Evolutionary conservation across 2,329 filamentous ascomycete genomes (phyloP).

Genomic region (Pestalotiopsis sp.): DNA sequence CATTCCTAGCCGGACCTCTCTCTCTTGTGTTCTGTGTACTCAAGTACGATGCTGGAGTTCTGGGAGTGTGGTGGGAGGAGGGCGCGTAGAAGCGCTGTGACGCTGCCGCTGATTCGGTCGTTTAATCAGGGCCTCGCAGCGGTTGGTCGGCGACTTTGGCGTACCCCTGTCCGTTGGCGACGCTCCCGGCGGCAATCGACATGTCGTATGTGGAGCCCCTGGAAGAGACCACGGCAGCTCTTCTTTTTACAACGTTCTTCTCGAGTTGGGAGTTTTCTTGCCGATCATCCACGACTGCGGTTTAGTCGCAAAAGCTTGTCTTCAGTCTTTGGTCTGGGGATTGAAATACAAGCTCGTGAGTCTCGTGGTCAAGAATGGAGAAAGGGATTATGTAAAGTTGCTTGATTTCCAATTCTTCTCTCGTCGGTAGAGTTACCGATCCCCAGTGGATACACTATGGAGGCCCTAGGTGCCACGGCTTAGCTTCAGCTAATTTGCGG

Average conservation of each 20-base stretch:
- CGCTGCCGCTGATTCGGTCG: slow-evolving; percentile 11
- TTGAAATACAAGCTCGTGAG: neutral
- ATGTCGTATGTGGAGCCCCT: neutral
- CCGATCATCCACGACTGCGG: neutral
- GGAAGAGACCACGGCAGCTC: neutral
- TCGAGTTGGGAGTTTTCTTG: neutral
- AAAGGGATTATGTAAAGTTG: neutral
- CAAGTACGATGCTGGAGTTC: neutral
- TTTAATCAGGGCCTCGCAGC: slow-evolving; percentile 4
- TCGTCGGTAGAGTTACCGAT: neutral
- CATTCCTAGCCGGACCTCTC: neutral
- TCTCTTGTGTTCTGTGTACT: neutral
- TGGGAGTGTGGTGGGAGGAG: neutral
- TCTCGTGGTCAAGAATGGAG: neutral
- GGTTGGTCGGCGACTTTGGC: neutral
- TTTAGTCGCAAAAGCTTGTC: neutral
- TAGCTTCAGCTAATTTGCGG: too few relatives aligned
- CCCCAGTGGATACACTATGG: neutral
- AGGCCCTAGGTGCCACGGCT: too few relatives aligned
- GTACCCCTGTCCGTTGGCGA: slow-evolving; percentile 12
- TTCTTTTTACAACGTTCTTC: neutral
- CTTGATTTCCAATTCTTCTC: neutral
- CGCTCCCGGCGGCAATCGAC: slow-evolving; percentile 6
- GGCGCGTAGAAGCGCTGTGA: slow-evolving; percentile 15
- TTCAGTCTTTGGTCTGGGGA: neutral